Conservation (phyloP, 2,329 filamentous ascomycete species). For the Colletotrichum sp. region DNA sequence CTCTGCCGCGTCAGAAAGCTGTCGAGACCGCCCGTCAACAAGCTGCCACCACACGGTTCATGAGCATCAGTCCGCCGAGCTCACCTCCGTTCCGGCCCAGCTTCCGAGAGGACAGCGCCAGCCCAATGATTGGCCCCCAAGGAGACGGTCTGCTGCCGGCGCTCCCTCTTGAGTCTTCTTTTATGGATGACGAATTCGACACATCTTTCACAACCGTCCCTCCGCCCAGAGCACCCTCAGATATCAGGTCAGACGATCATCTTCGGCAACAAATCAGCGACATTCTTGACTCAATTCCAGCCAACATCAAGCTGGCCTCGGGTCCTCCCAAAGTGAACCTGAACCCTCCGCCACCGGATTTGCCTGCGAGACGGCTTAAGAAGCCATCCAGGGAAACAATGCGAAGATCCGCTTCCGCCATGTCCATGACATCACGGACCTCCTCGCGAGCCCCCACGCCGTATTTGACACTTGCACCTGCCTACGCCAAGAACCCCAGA, state of each 20-base stretch:
- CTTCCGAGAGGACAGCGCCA: conserved; percentile 6
- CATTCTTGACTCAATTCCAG: conserved; percentile 78
- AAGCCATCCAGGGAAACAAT: conserved; percentile 46
- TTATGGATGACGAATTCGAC: conserved; percentile 53
- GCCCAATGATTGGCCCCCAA: conserved; percentile 12
- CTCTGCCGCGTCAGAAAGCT: conserved; percentile 34
- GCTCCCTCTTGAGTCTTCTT: conserved; percentile 47
- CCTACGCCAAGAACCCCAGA: conserved; percentile 50
- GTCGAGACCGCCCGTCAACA: background rate
- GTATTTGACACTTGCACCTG: conserved; percentile 73
- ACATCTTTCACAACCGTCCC: conserved; percentile 36
- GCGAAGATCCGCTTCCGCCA: conserved; percentile 52
- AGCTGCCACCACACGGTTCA: conserved; percentile 25
- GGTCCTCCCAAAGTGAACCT: conserved; percentile 52
- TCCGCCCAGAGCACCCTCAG: conserved; percentile 37
- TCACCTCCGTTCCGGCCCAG: conserved; percentile 43
- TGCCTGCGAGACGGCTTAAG: conserved; percentile 53
- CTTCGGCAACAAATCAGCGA: conserved; percentile 81
- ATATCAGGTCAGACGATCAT: conserved; percentile 62
- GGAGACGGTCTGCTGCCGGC: conserved; percentile 31
- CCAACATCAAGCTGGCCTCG: conserved; percentile 75
- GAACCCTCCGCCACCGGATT: conserved; percentile 64
- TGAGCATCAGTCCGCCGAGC: conserved; percentile 50
- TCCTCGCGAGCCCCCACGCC: conserved; percentile 63
- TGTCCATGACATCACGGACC: conserved; percentile 40